phyloP scores from a whole-genome alignment of 495 filamentous ascomycete genomes.

The Lophiotrema nucula region DNA sequence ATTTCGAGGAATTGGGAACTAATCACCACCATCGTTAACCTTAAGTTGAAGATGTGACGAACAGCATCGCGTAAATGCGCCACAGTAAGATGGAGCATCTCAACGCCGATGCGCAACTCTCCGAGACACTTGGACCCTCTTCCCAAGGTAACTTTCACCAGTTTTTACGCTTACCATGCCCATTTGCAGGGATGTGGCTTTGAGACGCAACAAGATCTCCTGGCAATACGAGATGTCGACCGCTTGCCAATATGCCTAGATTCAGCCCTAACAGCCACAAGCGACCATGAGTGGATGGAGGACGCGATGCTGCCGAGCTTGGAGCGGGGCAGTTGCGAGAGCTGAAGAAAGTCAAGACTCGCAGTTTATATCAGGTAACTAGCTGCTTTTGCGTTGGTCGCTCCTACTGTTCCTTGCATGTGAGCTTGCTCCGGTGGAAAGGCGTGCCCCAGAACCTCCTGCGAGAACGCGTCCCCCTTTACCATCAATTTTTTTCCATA shows the following conservation, averaged over 20 bases:
- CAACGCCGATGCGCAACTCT: neutral
- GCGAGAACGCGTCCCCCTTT: neutral
- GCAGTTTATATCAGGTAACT: neutral
- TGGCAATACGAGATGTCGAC: neutral
- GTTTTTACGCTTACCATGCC: constrained; percentile 5
- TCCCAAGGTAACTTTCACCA: neutral
- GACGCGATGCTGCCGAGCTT: neutral
- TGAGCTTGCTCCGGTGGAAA: too few species aligned
- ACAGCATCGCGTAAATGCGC: too few species aligned
- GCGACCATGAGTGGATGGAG: neutral
- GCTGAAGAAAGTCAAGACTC: neutral
- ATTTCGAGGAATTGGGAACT: too few species aligned
- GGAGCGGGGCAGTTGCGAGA: constrained; percentile 2
- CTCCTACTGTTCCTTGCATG: neutral
- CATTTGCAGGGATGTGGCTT: neutral
- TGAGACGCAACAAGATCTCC: neutral
- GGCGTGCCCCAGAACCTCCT: too few species aligned
- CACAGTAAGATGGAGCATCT: constrained; percentile 5
- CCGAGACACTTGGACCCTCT: neutral
- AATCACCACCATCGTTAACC: too few species aligned
- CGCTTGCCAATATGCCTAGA: neutral
- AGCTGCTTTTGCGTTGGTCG: neutral
- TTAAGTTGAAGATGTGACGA: too few species aligned
- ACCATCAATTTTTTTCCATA: neutral
- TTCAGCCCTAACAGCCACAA: constrained; percentile 12